Evolutionary conservation across 352 stramenopile genomes (phyloP), one percentile per base, ranked within the genome.

Genomic region (Phytopythium ostracodes): DNA sequence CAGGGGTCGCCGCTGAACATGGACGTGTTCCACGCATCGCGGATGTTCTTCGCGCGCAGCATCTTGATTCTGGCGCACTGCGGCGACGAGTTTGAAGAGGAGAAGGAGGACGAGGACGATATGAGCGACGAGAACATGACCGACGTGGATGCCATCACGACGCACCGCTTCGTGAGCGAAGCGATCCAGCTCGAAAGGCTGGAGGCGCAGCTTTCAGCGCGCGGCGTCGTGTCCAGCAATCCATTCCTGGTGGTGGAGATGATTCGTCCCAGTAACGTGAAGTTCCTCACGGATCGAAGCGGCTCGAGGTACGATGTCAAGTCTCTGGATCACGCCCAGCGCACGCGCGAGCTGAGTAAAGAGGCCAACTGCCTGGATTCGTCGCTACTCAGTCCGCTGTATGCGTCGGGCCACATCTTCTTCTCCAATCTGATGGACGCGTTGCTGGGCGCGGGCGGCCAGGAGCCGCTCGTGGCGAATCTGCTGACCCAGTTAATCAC

Each of bases 11-110:
- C 83, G 0, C 71, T 92, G 10, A 87, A 68, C 50, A 85, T 87
- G 69, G 64, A 75, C 11, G 71, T 78, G 0, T 86, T 91, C 29
- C 66, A 87, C 18, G 71, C 76, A 15, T 69, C 83, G 46, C 70
- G 79, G 1, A 88, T 91, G 74, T 57, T 77, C 20, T 62, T 78
- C 35, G 76, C 80, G 4, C 76, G 74, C 24, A 88, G 81, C 33
- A 89, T 92, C 49, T 69, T 92, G 35, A 91, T 92, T 63, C 76
- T 87, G 60, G 76, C 77, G 31, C 88, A 85, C 47, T 89, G 78
- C 42, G 77, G 76, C 12, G 68, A 76, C 15, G 74, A 77, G 18
- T 79, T 64, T 25, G 75, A 73, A 2, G 64, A 69, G 11, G 72
- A 65, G 3, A 51, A 73, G 11, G 63, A 76, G 8, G 35, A 63